Evolutionary conservation across 441 rosid genomes (phyloP).

Genomic region (Brassica balearica): DNA sequence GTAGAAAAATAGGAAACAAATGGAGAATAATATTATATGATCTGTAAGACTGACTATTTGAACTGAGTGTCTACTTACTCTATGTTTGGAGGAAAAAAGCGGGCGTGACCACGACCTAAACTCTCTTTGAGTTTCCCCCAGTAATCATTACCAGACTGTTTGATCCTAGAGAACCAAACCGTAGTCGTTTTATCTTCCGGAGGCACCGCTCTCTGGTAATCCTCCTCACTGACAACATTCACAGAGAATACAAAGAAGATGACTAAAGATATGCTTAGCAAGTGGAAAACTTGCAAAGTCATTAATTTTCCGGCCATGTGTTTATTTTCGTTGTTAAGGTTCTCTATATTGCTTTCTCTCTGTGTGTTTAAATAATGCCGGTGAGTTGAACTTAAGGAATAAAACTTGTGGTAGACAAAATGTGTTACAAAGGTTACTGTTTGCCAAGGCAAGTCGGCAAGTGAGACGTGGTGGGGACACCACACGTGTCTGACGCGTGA

Average conservation of each 20-base stretch:
- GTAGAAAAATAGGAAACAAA: not conserved
- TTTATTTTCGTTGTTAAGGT: not conserved
- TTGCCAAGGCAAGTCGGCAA: conserved; percentile 31
- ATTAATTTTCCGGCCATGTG: conserved; percentile 22
- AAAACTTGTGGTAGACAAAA: conserved; percentile 11
- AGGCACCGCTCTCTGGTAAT: not conserved
- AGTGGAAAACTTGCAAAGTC: not conserved
- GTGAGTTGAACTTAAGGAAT: not conserved
- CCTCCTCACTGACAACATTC: conserved; percentile 28
- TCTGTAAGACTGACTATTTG: not conserved
- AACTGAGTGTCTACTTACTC: conserved; percentile 29
- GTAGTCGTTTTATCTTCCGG: conserved; percentile 30
- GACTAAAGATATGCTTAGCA: conserved; percentile 22
- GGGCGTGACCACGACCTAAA: conserved; percentile 38
- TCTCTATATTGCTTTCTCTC: not conserved
- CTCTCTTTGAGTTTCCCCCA: conserved; percentile 41
- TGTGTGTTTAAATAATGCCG: not conserved
- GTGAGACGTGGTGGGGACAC: conserved; percentile 22
- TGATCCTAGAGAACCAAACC: conserved; percentile 35
- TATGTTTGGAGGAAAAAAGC: conserved; percentile 38
- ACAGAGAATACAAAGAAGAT: conserved; percentile 20
- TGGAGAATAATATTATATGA: not conserved
- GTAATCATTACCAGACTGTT: conserved; percentile 28
- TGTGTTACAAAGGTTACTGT: not conserved
- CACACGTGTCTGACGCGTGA: conserved; percentile 33